A percentile compares a stretch with the other conserved stretches of the same genome.
phyloP scores from a whole-genome alignment of 371 early-diverging fungal genomes.

The Mortierella polycephala region DNA sequence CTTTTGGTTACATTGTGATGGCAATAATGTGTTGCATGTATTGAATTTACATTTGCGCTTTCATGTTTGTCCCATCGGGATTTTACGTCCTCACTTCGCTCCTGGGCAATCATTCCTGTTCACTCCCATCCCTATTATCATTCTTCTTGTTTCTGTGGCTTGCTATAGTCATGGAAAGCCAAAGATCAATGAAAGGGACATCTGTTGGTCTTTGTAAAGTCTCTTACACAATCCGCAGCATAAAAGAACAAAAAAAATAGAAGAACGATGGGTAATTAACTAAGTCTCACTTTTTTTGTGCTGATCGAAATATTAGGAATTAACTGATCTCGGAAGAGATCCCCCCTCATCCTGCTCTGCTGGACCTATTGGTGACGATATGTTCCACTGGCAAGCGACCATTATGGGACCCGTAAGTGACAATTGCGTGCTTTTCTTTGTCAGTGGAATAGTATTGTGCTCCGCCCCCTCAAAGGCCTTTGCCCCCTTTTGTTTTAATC shows the following conservation, averaged over 20 bases:
- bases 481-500: background rate
- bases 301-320: conserved; percentile 72
- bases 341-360: conserved; percentile 96
- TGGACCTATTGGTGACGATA: conserved; percentile 91
- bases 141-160: conserved; percentile 15
- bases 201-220: conserved; percentile 4
- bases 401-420: conserved; percentile 94
- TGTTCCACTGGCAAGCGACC: conserved; percentile 96
- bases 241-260: background rate
- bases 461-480: background rate
- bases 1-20: too few relatives aligned
- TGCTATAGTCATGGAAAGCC: conserved; percentile 18
- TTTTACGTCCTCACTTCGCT: conserved; percentile 4
- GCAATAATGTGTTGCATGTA: too few relatives aligned
- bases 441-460: background rate
- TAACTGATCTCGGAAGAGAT: conserved; percentile 95
- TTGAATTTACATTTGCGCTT: too few relatives aligned
- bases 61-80: background rate
- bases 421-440: conserved; percentile 2
- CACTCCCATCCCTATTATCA: conserved; percentile 1
- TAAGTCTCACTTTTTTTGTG: conserved; percentile 1
- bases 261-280: background rate
- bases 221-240: too few relatives aligned
- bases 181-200: conserved; percentile 25
- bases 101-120: conserved; percentile 2